Evolutionary conservation across 2,329 filamentous ascomycete genomes (phyloP), one percentile per base, ranked within the genome.

Genomic region (Paraphoma sp.): DNA sequence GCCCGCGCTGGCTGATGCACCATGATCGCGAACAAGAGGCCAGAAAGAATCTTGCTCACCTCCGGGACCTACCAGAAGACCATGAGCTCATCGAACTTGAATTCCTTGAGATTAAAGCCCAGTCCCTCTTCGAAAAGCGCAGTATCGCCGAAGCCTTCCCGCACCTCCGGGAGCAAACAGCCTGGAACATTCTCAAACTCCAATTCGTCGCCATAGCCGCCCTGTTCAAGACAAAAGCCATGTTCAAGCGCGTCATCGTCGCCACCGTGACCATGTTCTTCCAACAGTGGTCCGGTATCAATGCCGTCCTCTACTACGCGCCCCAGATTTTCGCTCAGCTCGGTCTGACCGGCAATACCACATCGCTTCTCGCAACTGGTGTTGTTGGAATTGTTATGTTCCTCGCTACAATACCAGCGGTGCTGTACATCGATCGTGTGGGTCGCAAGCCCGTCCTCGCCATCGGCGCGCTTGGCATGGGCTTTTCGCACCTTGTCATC

Each of bases 31-130:
- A 93, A 67, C 82, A 82, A 0, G 90, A 93, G 71, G 89, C 88
- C 0, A 84, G 85, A 14, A 71, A 72, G 9, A 86, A 87, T 1
- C 81, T 94, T 1, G 85, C 89, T 0, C 80, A 72, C 48, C 84
- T 94, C 2, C 86, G 91, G 23, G 82, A 81, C 6, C 82, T 91
- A 0, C 73, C 85, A 0, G 70, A 78, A 14, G 84, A 89, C 60
- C 84, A 92, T 68, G 87, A 91, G 54, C 82, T 91, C 0, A 84
- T 93, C 38, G 84, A 89, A 61, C 81, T 92, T 1, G 91, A 94
- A 68, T 92, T 89, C 69, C 83, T 92, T n/a, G 91, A 94, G 72
- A 93, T 94, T 77, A 91, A 91, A 73, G 89, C 90, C 0, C 89
- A 92, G 72, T 88, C 87, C 0, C 74, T 90, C 16, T 95, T 94